A percentile compares a stretch with the other conserved stretches of the same genome.
Conservation (phyloP, 768 basidiomycete species). For the Suillus subaureus region DNA sequence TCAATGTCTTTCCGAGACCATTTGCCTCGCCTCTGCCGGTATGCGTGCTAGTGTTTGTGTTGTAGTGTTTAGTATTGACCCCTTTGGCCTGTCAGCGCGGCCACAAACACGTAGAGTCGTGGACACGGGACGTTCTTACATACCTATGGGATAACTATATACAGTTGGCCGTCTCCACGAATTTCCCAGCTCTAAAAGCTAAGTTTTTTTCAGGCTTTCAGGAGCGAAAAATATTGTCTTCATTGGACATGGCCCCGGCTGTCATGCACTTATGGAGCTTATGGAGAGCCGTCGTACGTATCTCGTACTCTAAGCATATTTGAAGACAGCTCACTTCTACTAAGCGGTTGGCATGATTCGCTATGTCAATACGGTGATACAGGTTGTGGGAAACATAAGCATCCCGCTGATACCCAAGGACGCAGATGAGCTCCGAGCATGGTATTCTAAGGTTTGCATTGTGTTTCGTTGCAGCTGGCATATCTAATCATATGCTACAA, state of each 20-base stretch:
- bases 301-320: not conserved
- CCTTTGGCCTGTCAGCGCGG: not conserved
- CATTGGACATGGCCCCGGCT: constrained; percentile 88
- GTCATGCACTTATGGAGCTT: constrained; percentile 73
- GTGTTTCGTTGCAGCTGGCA: not conserved
- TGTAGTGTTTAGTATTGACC: not conserved
- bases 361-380: constrained; percentile 70
- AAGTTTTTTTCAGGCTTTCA: constrained; percentile 56
- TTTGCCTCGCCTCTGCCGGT: constrained; percentile 26
- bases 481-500: constrained; percentile 16
- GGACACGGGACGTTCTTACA: constrained; percentile 57
- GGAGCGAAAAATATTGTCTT: constrained; percentile 73
- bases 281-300: constrained; percentile 68
- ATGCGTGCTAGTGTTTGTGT: not conserved
- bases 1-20: constrained; percentile 79
- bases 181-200: constrained; percentile 1
- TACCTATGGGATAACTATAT: constrained; percentile 98
- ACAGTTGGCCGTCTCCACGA: constrained; percentile 55
- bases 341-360: constrained; percentile 57
- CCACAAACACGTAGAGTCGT: constrained; percentile 6
- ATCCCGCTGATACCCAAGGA: constrained; percentile 58
- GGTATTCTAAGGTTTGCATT: constrained; percentile 69
- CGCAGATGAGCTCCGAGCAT: constrained; percentile 56
- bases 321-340: not conserved
- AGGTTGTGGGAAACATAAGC: constrained; percentile 71